A percentile compares a stretch with the other conserved stretches of the same genome.
phyloP scores from a whole-genome alignment of 306 rosid genomes.

The Cicer judaicum region DNA sequence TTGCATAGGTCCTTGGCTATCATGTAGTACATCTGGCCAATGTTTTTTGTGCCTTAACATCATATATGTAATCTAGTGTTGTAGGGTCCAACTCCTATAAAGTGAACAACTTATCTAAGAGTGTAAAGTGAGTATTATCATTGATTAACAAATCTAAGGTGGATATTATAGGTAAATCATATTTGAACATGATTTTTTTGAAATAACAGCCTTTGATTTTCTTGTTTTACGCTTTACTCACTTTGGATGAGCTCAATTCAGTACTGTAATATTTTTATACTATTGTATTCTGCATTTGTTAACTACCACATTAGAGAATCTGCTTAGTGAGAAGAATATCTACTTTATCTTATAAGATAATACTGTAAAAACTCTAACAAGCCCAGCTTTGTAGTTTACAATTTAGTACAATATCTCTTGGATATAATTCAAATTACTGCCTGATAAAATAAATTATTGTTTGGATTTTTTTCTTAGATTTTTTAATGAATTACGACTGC shows the following conservation, averaged over 20 bases:
- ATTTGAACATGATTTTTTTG: not conserved
- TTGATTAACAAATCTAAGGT: not conserved
- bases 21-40: constrained; percentile 7
- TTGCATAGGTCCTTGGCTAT: constrained; percentile 20
- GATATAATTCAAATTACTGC: constrained; percentile 25
- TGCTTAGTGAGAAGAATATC: not conserved
- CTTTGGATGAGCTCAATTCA: not conserved
- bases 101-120: not conserved
- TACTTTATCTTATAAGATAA: not conserved
- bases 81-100: not conserved
- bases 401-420: constrained; percentile 14
- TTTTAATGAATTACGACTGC: not conserved
- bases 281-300: constrained; percentile 10
- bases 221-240: not conserved
- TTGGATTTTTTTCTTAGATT: not conserved
- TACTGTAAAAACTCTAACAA: not conserved
- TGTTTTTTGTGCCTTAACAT: constrained; percentile 10
- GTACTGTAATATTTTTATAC: not conserved
- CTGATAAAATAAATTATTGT: not conserved
- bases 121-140: not conserved
- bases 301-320: constrained; percentile 2
- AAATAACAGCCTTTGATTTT: not conserved
- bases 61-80: not conserved
- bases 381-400: constrained; percentile 14
- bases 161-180: not conserved